Conservation (phyloP, 2,329 filamentous ascomycete species). For the Clarireedia sp. region DNA sequence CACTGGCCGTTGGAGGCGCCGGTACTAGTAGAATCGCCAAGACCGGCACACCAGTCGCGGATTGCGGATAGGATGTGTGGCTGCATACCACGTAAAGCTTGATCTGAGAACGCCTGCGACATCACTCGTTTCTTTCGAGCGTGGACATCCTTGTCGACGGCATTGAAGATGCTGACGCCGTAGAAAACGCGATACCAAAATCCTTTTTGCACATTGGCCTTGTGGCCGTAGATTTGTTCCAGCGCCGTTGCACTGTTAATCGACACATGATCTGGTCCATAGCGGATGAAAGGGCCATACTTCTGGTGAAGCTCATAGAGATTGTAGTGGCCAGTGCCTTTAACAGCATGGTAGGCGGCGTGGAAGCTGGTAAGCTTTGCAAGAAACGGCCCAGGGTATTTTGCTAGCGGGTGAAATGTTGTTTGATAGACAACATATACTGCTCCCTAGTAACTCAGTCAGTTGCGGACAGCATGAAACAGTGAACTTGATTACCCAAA, state of each 20-base stretch:
- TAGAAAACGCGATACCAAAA: neutral
- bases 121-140: neutral
- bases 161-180: neutral
- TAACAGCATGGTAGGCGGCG: constrained; percentile 66
- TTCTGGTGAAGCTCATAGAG: constrained; percentile 62
- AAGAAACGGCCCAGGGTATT: constrained; percentile 56
- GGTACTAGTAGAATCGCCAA: too few relatives aligned
- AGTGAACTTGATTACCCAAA: too few relatives aligned
- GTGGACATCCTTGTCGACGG: neutral
- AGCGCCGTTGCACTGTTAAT: neutral
- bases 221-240: neutral
- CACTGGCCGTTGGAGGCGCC: neutral
- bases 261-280: neutral
- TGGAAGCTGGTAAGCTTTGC: constrained; percentile 56
- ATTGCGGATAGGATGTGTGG: neutral
- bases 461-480: too few relatives aligned
- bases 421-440: constrained; percentile 41
- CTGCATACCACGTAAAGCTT: neutral
- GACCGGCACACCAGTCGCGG: neutral
- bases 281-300: constrained; percentile 63
- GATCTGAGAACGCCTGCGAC: neutral
- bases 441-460: too few relatives aligned
- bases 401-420: constrained; percentile 58
- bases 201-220: neutral
- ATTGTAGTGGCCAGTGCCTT: constrained; percentile 66